These are phyloP conservation scores for Clonostachys rhizophaga DNA, from an alignment of 2,329 filamentous ascomycete genomes.

Conservation along the genomic window DNA sequence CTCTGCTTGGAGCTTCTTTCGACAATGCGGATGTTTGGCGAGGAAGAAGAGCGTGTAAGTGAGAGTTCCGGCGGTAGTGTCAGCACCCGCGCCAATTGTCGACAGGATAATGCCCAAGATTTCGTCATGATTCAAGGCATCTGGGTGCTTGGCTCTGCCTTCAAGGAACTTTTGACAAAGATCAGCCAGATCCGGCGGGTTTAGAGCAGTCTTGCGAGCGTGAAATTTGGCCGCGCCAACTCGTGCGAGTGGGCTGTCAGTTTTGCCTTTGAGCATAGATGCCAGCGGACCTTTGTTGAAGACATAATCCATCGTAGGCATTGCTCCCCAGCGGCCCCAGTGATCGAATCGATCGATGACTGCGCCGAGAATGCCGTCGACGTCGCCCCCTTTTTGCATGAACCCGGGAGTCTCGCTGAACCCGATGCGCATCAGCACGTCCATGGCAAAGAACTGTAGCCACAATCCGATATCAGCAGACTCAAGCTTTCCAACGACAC, in stretches of 20 bases:
- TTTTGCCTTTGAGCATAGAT: neutral
- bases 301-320: neutral
- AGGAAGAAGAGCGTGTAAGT: neutral
- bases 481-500: neutral
- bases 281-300: slow-evolving; percentile 1
- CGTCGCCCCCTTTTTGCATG: slow-evolving; percentile 1
- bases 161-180: slow-evolving; percentile 2
- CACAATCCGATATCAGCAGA: slow-evolving; percentile 1
- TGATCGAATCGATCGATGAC: slow-evolving; percentile 3
- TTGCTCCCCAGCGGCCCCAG: slow-evolving; percentile 2
- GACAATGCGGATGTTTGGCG: neutral
- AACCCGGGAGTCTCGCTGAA: slow-evolving; percentile 1
- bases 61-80: neutral
- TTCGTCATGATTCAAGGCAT: neutral
- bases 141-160: slow-evolving; percentile 2
- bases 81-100: neutral
- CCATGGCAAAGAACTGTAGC: slow-evolving; percentile 4
- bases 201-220: neutral
- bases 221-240: neutral
- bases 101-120: neutral
- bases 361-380: slow-evolving; percentile 2
- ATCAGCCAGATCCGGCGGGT: neutral
- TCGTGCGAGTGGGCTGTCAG: slow-evolving; percentile 1
- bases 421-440: slow-evolving; percentile 2
- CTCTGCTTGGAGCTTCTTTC: neutral